Conservation (phyloP, 2,329 filamentous ascomycete genomes). For the Penicillium fuscoglaucum region DNA sequence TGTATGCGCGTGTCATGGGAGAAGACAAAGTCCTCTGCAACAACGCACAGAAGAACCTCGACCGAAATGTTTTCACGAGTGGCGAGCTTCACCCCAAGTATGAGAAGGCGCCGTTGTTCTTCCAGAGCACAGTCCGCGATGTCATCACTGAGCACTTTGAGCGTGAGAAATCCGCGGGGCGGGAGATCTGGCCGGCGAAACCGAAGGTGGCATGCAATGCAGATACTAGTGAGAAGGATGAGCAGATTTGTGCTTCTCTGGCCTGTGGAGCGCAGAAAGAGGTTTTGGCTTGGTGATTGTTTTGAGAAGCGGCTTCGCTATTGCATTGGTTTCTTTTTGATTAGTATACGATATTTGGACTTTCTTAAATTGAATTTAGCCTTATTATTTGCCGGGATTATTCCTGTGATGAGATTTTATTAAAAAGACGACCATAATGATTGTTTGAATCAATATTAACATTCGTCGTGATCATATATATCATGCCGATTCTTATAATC, state of each 20-base stretch:
- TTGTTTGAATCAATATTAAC: background rate
- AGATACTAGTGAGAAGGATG: slow-evolving; percentile 27
- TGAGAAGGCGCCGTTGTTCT: slow-evolving; percentile 61
- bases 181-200: slow-evolving; percentile 55
- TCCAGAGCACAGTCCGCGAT: slow-evolving; percentile 55
- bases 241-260: slow-evolving; percentile 25
- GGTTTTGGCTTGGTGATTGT: slow-evolving; percentile 28
- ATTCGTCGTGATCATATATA: background rate
- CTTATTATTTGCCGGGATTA: background rate
- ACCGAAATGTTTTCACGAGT: slow-evolving; percentile 62
- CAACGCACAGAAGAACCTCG: slow-evolving; percentile 61
- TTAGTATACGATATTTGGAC: background rate
- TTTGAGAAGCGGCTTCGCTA: background rate
- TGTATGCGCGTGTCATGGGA: slow-evolving; percentile 64
- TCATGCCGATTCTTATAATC: background rate
- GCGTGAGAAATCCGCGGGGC: slow-evolving; percentile 47
- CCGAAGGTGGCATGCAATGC: slow-evolving; percentile 27
- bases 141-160: slow-evolving; percentile 51
- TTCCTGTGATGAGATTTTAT: background rate
- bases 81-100: slow-evolving; percentile 62
- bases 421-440: background rate
- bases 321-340: background rate
- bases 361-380: background rate
- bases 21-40: slow-evolving; percentile 66
- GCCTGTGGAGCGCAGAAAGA: slow-evolving; percentile 26